Percentiles rank a stretch among this genome's conserved stretches.
phyloP scores from a whole-genome alignment of 2,329 filamentous ascomycete species.

The Plenodomus biglobosus region DNA sequence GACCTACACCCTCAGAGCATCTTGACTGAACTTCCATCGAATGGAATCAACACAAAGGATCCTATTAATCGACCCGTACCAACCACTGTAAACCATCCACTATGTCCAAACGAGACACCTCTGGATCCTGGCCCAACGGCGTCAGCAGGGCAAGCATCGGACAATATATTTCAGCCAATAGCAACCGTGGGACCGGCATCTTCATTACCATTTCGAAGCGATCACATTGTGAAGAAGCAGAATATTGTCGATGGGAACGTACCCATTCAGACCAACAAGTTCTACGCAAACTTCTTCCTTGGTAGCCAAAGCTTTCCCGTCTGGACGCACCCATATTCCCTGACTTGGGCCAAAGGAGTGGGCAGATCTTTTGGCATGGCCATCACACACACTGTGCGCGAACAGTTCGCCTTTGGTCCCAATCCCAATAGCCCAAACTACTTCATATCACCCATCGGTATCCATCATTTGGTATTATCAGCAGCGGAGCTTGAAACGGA shows the following conservation, averaged over 20 bases:
- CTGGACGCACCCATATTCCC: conserved; percentile 68
- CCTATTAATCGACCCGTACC: conserved; percentile 24
- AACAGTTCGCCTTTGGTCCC: conserved; percentile 59
- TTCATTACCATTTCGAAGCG: conserved; percentile 40
- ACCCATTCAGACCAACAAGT: conserved; percentile 72
- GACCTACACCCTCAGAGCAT: conserved; percentile 23
- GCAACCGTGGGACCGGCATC: conserved; percentile 44
- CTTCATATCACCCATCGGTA: conserved; percentile 80
- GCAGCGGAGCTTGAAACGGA: conserved; percentile 69
- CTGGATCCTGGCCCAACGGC: conserved; percentile 32
- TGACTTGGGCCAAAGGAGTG: conserved; percentile 52
- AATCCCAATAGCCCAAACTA: conserved; percentile 55
- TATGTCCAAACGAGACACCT: conserved; percentile 33
- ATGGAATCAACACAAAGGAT: conserved; percentile 27
- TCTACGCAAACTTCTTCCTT: conserved; percentile 74
- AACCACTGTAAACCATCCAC: conserved; percentile 21
- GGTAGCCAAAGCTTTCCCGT: conserved; percentile 67
- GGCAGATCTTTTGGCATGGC: conserved; percentile 74
- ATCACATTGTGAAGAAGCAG: conserved; percentile 47
- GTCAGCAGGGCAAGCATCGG: conserved; percentile 15
- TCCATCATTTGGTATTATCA: conserved; percentile 80
- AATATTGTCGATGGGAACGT: conserved; percentile 43
- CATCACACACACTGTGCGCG: conserved; percentile 72
- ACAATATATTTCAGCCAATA: conserved; percentile 48
- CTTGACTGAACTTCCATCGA: conserved; percentile 34